phyloP scores from a whole-genome alignment of 2,329 filamentous ascomycete species.

The Calonectria multiphialidica region DNA sequence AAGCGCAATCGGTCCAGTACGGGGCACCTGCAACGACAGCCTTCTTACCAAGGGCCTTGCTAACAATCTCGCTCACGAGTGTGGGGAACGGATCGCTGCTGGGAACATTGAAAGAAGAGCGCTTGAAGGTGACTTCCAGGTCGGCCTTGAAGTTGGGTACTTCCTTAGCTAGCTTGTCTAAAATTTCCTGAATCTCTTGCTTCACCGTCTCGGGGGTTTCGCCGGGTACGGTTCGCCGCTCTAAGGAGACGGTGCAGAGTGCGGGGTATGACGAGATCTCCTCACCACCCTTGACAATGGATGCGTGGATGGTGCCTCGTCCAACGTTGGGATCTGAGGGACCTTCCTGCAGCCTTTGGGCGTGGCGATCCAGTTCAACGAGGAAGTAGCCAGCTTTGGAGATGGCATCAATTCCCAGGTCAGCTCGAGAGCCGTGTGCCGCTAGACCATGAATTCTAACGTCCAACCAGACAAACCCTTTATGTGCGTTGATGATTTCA shows the following conservation, averaged over 20 bases:
- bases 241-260: constrained; percentile 60
- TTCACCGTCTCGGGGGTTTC: constrained; percentile 54
- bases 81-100: constrained; percentile 55
- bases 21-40: constrained; percentile 45
- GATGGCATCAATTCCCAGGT: constrained; percentile 64
- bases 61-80: constrained; percentile 45
- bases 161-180: constrained; percentile 47
- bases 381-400: constrained; percentile 60
- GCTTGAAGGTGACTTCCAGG: constrained; percentile 54
- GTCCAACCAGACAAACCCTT: constrained; percentile 62
- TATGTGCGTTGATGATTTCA: constrained; percentile 59
- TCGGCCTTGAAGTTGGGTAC: constrained; percentile 55
- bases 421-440: constrained; percentile 56
- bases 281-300: constrained; percentile 62
- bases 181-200: constrained; percentile 51
- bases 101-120: constrained; percentile 56
- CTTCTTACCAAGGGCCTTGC: constrained; percentile 40
- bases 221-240: constrained; percentile 60
- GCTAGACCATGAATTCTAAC: constrained; percentile 56
- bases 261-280: constrained; percentile 65
- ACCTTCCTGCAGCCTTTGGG: constrained; percentile 44
- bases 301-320: constrained; percentile 58
- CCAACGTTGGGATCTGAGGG: constrained; percentile 50
- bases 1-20: constrained; percentile 65
- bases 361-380: constrained; percentile 57